Base-by-base conservation (phyloP, 768 basidiomycete genomes). In the Leccinum rimulosum region DNA sequence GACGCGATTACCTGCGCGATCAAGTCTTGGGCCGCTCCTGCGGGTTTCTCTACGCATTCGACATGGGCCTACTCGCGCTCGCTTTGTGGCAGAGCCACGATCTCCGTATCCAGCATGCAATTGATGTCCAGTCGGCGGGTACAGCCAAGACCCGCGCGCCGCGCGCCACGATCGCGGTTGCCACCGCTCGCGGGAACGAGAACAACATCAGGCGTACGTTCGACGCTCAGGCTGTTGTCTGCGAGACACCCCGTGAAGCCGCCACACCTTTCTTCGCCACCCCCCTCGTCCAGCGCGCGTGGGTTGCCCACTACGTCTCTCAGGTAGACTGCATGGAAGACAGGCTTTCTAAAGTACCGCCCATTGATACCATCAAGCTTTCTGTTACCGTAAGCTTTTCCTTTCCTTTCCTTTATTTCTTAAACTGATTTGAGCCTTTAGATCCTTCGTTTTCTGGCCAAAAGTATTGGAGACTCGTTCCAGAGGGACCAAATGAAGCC, bases 91-190 rank as follows among this genome's bases (percentile, higher is more conserved):
- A 74, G 58, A 64, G 63, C 48, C 68, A 65, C 48, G 59, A 64
- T 63, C 71, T 74, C 54, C 73, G 73, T n/a, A 73, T 74, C 59
- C 65, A 60, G 56, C 73, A 74, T 28, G 72, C 72, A 27, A 68
- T 73, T 35, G 73, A 73, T 11, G 14, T 73, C 2, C 72, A 74
- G 54, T 66, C 62, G 3, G 70, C 62, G 0, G 57, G 63, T 38
- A 22, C 66, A 3, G 6, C 58, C 3, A 31, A 0, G 38, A 63
- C 56, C 48, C 72, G 72, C 4, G 61, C 56, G 15, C 70, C 70
- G 2, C 56, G 25, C n/a, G 60, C 45, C 9, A 68, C 65, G 2
- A 59, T 73, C 49, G 50, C 61, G 10, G 3, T 63, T 6, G 71
- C 68, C 2, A 50, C 45, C 11, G 36, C 27, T 6, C 52, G 54